Evolutionary conservation across 306 rosid species (phyloP).

Genomic region (Spatholobus suberectus): DNA sequence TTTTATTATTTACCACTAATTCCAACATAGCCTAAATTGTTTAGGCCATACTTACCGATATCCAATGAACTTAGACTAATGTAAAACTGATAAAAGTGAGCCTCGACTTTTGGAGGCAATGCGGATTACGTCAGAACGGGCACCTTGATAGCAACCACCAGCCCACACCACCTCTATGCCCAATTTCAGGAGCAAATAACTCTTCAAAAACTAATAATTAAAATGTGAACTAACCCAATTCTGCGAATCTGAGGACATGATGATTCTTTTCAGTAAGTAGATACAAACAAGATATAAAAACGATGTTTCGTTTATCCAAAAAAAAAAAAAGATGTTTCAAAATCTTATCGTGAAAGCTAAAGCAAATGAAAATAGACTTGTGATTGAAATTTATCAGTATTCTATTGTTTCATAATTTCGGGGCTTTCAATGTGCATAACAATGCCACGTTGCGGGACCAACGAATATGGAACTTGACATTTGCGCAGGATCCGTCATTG

Average conservation of each 20-base stretch:
- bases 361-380: neutral
- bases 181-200: neutral
- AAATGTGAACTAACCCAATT: neutral
- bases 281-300: neutral
- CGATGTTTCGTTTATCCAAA: no score
- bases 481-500: no score
- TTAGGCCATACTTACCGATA: no score
- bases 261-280: neutral
- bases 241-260: neutral
- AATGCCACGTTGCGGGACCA: neutral
- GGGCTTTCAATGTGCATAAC: neutral
- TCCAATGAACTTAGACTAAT: no score
- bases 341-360: neutral
- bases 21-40: no score
- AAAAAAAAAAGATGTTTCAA: neutral
- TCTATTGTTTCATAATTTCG: neutral
- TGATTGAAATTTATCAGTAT: neutral
- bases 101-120: neutral
- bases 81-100: no score
- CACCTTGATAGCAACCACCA: no score
- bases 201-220: neutral
- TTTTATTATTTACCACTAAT: no score
- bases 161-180: neutral
- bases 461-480: neutral
- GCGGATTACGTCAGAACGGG: neutral